Evolutionary conservation across 106 monocot species (phyloP).

Genomic region (Dendrobium huoshanense): DNA sequence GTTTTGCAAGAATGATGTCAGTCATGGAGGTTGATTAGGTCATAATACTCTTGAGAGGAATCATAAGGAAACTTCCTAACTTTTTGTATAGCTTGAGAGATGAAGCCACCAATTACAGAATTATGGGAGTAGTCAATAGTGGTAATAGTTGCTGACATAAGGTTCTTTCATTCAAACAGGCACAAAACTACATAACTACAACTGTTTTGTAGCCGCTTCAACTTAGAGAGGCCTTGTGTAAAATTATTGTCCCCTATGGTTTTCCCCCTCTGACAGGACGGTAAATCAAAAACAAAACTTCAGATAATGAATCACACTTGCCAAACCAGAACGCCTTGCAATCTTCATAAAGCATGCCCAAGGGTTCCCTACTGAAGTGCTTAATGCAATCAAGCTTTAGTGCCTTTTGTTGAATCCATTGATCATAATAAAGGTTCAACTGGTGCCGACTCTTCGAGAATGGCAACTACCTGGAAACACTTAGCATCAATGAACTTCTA

Average conservation of each 20-base stretch:
- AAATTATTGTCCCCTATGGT: constrained; percentile 17
- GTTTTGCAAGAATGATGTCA: too few relatives aligned
- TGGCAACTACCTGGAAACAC: constrained; percentile 77
- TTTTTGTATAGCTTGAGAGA: constrained; percentile 58
- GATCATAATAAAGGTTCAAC: constrained; percentile 79
- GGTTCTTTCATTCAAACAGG: not conserved
- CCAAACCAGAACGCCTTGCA: constrained; percentile 35
- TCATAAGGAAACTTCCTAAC: constrained; percentile 32
- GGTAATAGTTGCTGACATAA: constrained; percentile 11
- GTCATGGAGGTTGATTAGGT: too few relatives aligned
- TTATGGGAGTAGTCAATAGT: constrained; percentile 10
- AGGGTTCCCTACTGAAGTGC: constrained; percentile 63
- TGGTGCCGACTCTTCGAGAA: constrained; percentile 86
- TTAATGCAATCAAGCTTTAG: constrained; percentile 78
- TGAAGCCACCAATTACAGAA: constrained; percentile 36
- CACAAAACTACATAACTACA: constrained; percentile 69
- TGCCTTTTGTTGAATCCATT: too few relatives aligned
- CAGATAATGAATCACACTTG: constrained; percentile 42
- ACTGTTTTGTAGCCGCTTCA: constrained; percentile 34
- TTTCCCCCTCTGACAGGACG: constrained; percentile 54
- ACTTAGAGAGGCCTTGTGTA: constrained; percentile 41
- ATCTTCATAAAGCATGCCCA: constrained; percentile 53
- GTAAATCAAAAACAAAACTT: constrained; percentile 49
- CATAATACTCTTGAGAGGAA: too few relatives aligned
- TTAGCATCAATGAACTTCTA: constrained; percentile 70